phyloP scores from a whole-genome alignment of 148 eudicot species.

The Nepenthes mirabilis region DNA sequence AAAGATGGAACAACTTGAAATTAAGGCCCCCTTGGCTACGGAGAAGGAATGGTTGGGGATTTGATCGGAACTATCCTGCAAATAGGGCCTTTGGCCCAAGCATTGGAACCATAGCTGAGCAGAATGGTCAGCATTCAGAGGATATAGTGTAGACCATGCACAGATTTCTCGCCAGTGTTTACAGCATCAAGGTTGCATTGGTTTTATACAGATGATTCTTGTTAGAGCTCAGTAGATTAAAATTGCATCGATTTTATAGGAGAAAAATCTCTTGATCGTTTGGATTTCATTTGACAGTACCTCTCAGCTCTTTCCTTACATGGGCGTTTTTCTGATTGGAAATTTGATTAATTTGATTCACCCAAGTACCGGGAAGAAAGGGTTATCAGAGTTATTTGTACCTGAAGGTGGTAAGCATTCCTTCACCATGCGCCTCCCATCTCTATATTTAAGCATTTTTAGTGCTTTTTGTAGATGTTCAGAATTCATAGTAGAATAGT shows the following conservation, averaged over 20 bases:
- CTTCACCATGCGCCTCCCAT: no score
- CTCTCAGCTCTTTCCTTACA: neutral
- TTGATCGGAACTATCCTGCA: slow-evolving; percentile 28
- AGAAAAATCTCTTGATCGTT: neutral
- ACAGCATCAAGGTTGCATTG: slow-evolving; percentile 2
- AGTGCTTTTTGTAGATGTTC: no score
- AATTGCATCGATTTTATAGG: neutral
- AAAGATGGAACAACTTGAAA: slow-evolving; percentile 33
- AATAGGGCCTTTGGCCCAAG: slow-evolving; percentile 14
- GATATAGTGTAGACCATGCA: slow-evolving; percentile 31
- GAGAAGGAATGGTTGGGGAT: slow-evolving; percentile 15
- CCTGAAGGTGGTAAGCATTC: no score
- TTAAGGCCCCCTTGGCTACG: slow-evolving; percentile 30
- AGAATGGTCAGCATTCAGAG: slow-evolving; percentile 20
- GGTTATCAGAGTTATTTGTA: no score
- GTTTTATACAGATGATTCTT: slow-evolving; percentile 5
- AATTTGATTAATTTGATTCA: no score
- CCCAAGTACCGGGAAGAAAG: no score
- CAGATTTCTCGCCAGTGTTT: slow-evolving; percentile 24
- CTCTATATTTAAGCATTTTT: no score
- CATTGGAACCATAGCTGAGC: slow-evolving; percentile 14
- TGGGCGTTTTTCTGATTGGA: no score
- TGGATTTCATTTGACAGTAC: neutral
- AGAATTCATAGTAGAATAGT: no score
- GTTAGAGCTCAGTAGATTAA: neutral